Conservation (phyloP, 148 eudicot species). For the Tetragonia tetragonoides region DNA sequence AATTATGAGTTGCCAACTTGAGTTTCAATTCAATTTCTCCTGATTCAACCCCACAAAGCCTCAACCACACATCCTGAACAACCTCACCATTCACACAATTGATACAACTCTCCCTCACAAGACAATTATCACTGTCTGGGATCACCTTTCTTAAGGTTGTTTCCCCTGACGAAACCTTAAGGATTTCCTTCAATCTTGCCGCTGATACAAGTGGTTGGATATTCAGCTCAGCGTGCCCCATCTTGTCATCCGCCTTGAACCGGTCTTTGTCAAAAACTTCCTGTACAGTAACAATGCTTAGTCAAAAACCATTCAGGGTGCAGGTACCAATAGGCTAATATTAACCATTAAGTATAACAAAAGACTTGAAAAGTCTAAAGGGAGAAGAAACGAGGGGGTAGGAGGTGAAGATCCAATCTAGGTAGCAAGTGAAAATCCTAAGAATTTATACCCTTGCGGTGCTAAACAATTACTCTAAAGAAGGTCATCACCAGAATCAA, state of each 20-base stretch:
- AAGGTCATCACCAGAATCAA: background rate
- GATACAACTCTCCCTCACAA: slow-evolving; percentile 58
- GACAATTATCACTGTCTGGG: slow-evolving; percentile 59
- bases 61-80: slow-evolving; percentile 62
- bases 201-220: slow-evolving; percentile 65
- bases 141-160: slow-evolving; percentile 57
- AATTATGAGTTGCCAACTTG: slow-evolving; percentile 26
- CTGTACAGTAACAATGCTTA: slow-evolving; percentile 27
- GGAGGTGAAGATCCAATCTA: too few species aligned
- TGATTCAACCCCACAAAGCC: slow-evolving; percentile 64
- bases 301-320: background rate
- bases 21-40: slow-evolving; percentile 61
- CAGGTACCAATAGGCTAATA: too few species aligned
- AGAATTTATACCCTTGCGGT: too few species aligned
- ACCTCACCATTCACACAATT: slow-evolving; percentile 49
- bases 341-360: too few species aligned
- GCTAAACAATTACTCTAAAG: too few species aligned
- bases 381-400: too few species aligned
- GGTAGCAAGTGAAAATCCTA: too few species aligned
- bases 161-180: slow-evolving; percentile 45
- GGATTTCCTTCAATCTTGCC: slow-evolving; percentile 55
- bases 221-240: slow-evolving; percentile 60
- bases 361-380: too few species aligned
- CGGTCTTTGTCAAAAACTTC: slow-evolving; percentile 73
- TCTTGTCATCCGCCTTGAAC: slow-evolving; percentile 77